Evolutionary conservation across 139 green algal species (phyloP), one percentile per base, ranked within the genome.

Genomic region (Micromonas pusilla): DNA sequence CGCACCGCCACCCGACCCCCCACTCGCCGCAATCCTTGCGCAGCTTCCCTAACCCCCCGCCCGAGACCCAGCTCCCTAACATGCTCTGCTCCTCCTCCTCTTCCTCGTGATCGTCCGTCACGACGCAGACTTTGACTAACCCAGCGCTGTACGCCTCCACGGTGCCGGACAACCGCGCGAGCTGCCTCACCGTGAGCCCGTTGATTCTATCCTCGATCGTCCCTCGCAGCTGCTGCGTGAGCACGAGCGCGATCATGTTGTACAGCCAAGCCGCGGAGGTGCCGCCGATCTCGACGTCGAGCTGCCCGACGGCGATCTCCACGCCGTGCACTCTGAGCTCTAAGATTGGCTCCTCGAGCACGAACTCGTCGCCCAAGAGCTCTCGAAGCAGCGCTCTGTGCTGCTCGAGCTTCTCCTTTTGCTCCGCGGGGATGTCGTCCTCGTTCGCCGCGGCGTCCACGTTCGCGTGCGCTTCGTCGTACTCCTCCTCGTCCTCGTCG

Each of bases 191-290:
- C 2, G 68, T 75, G 37, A 75, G 52, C 19, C 62, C 62, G 6
- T 75, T 75, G 68, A 75, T 75, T 31, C 33, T 60, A n/a, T 75
- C 68, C 30, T 75, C 68, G 37, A 75, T 75, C 23, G 37, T 60
- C 20, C 68, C 68, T 6, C 68, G 20, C 34, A 75, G 68, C 38
- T 75, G 68, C 38, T 75, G 37, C 19, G 68, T 75, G 20, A 75
- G 68, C 13, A 75, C 68, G 21, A 75, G 37, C 3, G 68, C 68
- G 6, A 75, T 75, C 68, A 75, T 75, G 37, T 75, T 75, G 68
- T 75, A 75, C 21, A 75, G 37, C 68, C 68, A 75, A 28, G 68
- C 68, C 20, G 68, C 68, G 37, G 37, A 64, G 37, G 68, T 75
- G 2, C 68, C 68, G 68, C 68, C 33, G 37, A 75, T 75, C 26